Evolutionary conservation across 1,284 basidiomycete species (phyloP), one percentile per base, ranked within the genome.

Genomic region (Microbotryum scabiosae): DNA sequence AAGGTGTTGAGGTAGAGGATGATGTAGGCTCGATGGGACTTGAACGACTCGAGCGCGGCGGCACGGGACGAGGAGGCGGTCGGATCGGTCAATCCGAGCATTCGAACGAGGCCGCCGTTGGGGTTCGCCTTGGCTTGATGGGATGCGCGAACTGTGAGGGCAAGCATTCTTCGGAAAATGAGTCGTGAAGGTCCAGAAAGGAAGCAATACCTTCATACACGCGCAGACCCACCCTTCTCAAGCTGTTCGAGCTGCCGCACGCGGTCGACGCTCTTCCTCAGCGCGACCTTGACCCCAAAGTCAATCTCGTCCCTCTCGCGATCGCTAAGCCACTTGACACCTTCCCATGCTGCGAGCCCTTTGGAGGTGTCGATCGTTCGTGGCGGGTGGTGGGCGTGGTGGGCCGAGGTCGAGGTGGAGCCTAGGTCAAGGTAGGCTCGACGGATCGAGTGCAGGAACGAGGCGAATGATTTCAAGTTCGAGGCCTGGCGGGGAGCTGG

Each of bases 281-380:
- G 78, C 56, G 91, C 85, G 61, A 89, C 80, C 64, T 86, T 84
- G 30, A 89, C 85, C 73, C 92, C 88, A 65, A 90, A 78, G 78
- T 94, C 91, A 63, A 94, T 87, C 75, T 92, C 87, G 76, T 93
- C 90, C 56, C 90, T 79, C 74, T 94, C 89, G 64, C 87, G 83
- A 70, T 93, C 90, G 26, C 82, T 84, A 18, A 94, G 80, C 71
- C 85, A 79, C 62, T 82, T 83, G 51, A 90, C 79, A 59, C 82
- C 82, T 16, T 82, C 75, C 85, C 85, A 89, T 30, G 79, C 78
- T 25, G 61, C 58, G 28, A 72, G 61, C 3, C 62, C 64, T 45
- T 77, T 78, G 52, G 74, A 77, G 14, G 86, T 71, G 74, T 88
- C 84, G 57, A 87, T 75, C 46, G 73, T 80, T 46, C 81, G 79